Conservation (phyloP, 345 rosid species). For the Trapa bicornis region DNA sequence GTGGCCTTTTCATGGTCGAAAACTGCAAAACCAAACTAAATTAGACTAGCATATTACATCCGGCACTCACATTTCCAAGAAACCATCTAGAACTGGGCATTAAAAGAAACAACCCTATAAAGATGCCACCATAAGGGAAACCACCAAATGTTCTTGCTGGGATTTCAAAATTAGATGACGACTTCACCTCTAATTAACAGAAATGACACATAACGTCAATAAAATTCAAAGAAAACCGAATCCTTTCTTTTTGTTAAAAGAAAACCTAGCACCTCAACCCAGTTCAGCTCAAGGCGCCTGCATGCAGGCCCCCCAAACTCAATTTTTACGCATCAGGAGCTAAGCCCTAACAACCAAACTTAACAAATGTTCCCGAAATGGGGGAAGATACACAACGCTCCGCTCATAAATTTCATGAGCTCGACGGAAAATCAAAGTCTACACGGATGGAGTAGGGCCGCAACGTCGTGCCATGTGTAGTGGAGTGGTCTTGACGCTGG, state of each 20-base stretch:
- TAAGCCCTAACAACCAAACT: too few relatives aligned
- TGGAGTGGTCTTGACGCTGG: neutral
- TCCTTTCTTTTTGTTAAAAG: neutral
- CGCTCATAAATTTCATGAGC: neutral
- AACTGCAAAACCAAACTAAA: neutral
- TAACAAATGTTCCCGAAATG: too few relatives aligned
- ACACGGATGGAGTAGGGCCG: neutral
- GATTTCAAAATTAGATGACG: neutral
- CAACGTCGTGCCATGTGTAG: neutral
- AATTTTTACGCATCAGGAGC: too few relatives aligned
- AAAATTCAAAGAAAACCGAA: neutral
- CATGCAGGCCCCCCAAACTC: too few relatives aligned
- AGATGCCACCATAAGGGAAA: neutral
- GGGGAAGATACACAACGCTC: too few relatives aligned
- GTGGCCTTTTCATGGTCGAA: constrained; percentile 34
- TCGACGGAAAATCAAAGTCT: neutral
- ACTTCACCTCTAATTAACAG: neutral
- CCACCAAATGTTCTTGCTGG: neutral
- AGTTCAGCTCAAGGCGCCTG: too few relatives aligned
- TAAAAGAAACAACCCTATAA: too few relatives aligned
- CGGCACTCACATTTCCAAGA: too few relatives aligned
- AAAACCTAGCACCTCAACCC: too few relatives aligned
- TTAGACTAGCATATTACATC: neutral
- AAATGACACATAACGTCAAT: neutral
- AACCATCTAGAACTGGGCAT: too few relatives aligned